These are phyloP conservation scores for Diaporthe vaccinii DNA, from an alignment of 2,329 filamentous ascomycete species.

Conservation along the genomic window DNA sequence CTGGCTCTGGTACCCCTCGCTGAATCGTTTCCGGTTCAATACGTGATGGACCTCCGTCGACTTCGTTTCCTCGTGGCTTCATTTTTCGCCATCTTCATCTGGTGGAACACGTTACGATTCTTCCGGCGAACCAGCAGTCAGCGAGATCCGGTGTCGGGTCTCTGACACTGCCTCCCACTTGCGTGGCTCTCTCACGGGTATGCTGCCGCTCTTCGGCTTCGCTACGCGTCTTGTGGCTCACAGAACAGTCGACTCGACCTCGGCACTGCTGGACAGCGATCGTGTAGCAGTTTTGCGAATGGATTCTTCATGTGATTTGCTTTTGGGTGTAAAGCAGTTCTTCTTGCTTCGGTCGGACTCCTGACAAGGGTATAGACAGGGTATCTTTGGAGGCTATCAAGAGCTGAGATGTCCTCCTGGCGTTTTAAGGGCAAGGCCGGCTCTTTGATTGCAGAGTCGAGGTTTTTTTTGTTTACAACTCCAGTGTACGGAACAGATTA, in stretches of 20 bases:
- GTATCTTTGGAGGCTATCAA: conserved; percentile 61
- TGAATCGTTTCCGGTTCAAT: conserved; percentile 29
- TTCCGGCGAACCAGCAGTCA: conserved; percentile 1
- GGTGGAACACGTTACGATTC: conserved; percentile 27
- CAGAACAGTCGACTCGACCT: conserved; percentile 6
- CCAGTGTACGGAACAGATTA: conserved; percentile 19
- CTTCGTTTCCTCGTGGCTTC: conserved; percentile 30
- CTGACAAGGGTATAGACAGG: conserved; percentile 48
- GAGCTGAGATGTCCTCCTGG: conserved; percentile 68
- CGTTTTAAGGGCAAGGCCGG: conserved; percentile 45
- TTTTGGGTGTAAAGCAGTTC: conserved; percentile 22
- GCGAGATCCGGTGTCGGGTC: background rate
- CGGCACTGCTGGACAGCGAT: conserved; percentile 16
- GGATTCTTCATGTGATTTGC: background rate
- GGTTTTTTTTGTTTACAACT: conserved; percentile 41
- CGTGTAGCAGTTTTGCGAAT: background rate
- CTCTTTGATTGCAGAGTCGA: conserved; percentile 36
- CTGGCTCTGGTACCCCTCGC: conserved; percentile 33
- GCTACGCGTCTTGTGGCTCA: background rate
- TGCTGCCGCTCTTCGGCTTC: background rate
- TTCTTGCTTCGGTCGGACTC: conserved; percentile 29
- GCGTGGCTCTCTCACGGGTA: background rate
- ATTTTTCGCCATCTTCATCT: conserved; percentile 29
- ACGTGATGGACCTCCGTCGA: conserved; percentile 51
- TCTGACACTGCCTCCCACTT: background rate